phyloP scores from a whole-genome alignment of 495 filamentous ascomycete species.

The Aspergillus asperescens region DNA sequence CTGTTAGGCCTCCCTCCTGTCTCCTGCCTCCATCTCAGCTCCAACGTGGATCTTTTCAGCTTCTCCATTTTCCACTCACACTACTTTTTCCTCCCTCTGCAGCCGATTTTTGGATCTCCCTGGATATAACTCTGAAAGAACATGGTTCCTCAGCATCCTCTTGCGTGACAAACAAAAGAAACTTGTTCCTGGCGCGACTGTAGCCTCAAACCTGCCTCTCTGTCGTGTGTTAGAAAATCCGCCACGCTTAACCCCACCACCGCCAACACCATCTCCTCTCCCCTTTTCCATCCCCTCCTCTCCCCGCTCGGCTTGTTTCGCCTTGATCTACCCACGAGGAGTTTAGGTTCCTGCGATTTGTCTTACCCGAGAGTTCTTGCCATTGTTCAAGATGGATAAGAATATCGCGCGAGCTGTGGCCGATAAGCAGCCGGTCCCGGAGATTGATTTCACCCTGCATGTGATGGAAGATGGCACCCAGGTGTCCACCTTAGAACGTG shows the following conservation, averaged over 20 bases:
- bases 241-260: conserved; percentile 20
- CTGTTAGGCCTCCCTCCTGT: neutral
- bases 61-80: neutral
- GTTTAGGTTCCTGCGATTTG: conserved; percentile 15
- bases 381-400: conserved; percentile 36
- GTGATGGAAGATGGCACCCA: conserved; percentile 95
- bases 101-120: neutral
- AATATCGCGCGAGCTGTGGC: conserved; percentile 66
- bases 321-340: conserved; percentile 12
- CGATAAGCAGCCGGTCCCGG: conserved; percentile 88
- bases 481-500: conserved; percentile 90
- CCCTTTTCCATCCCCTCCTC: conserved; percentile 8
- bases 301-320: conserved; percentile 4
- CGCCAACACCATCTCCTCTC: conserved; percentile 9
- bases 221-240: conserved; percentile 19
- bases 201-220: neutral
- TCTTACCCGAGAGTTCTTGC: conserved; percentile 5
- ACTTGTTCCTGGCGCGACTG: neutral
- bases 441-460: conserved; percentile 97
- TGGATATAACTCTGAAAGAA: neutral
- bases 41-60: conserved; percentile 3
- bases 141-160: neutral
- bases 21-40: conserved; percentile 1
- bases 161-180: neutral
- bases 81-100: conserved; percentile 1